These are phyloP conservation scores for Teratosphaeria destructans DNA, from an alignment of 2,329 filamentous ascomycete species.

Conservation along the genomic window DNA sequence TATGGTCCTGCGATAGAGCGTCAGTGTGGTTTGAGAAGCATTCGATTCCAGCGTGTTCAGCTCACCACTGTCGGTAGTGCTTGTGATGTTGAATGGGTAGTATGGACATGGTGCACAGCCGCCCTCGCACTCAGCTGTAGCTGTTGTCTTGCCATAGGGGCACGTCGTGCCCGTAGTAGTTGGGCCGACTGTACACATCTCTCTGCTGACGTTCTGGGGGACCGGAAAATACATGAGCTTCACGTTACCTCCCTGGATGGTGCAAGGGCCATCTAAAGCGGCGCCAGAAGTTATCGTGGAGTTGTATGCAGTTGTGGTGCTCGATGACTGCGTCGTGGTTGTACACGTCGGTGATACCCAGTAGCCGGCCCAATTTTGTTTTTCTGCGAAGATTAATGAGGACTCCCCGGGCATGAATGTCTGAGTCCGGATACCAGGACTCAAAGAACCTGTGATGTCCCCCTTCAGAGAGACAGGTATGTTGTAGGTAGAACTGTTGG, in stretches of 20 bases:
- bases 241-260: not conserved
- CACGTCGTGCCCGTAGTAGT: not conserved
- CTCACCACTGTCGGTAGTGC: not conserved
- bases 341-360: not conserved
- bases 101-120: not conserved
- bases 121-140: not conserved
- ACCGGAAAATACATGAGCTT: not conserved
- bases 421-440: not conserved
- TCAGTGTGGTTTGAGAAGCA: not conserved
- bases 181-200: not conserved
- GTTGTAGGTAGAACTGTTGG: not conserved
- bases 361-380: not conserved
- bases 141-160: not conserved
- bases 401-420: not conserved
- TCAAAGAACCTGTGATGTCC: not conserved
- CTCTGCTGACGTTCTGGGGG: not conserved
- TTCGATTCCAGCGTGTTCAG: not conserved
- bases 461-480: not conserved
- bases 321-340: not conserved
- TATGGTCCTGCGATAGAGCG: not conserved
- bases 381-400: not conserved
- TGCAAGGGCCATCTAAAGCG: not conserved
- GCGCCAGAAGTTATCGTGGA: not conserved
- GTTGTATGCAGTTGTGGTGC: not conserved
- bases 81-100: not conserved